Percentiles rank a stretch among this genome's conserved stretches.
Conservation (phyloP, 2,329 filamentous ascomycete species). For the Verticillium klebahnii region DNA sequence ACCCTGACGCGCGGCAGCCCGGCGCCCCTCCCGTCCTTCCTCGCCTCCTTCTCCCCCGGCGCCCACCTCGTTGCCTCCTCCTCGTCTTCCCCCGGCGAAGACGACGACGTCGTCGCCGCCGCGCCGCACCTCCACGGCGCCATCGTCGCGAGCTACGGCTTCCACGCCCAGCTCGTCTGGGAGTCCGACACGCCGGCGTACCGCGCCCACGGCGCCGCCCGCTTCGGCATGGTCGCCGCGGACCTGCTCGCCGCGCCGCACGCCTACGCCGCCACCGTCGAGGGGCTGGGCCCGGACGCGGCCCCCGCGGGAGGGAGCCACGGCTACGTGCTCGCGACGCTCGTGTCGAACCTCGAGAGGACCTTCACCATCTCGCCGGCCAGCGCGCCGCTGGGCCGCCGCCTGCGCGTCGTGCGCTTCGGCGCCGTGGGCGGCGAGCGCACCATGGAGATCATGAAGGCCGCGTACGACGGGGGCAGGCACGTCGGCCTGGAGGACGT, state of each 20-base stretch:
- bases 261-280: slow-evolving; percentile 35
- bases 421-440: slow-evolving; percentile 59
- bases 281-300: neutral
- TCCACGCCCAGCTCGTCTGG: slow-evolving; percentile 84
- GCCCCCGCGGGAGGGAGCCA: slow-evolving; percentile 37
- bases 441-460: slow-evolving; percentile 73
- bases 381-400: slow-evolving; percentile 65
- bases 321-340: slow-evolving; percentile 70
- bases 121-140: slow-evolving; percentile 56
- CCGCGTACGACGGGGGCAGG: slow-evolving; percentile 52
- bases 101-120: slow-evolving; percentile 14
- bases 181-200: slow-evolving; percentile 85
- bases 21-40: slow-evolving; percentile 56
- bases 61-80: slow-evolving; percentile 52
- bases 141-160: slow-evolving; percentile 84
- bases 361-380: slow-evolving; percentile 77
- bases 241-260: slow-evolving; percentile 60
- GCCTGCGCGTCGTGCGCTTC: slow-evolving; percentile 71
- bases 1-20: slow-evolving; percentile 56
- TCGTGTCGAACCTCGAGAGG: slow-evolving; percentile 78
- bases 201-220: slow-evolving; percentile 67
- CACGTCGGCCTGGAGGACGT: slow-evolving; percentile 58
- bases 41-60: slow-evolving; percentile 55
- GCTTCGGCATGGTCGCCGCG: slow-evolving; percentile 81
- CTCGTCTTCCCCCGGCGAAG: slow-evolving; percentile 42